Evolutionary conservation across 306 rosid genomes (phyloP).

Genomic region (Glycine soja): DNA sequence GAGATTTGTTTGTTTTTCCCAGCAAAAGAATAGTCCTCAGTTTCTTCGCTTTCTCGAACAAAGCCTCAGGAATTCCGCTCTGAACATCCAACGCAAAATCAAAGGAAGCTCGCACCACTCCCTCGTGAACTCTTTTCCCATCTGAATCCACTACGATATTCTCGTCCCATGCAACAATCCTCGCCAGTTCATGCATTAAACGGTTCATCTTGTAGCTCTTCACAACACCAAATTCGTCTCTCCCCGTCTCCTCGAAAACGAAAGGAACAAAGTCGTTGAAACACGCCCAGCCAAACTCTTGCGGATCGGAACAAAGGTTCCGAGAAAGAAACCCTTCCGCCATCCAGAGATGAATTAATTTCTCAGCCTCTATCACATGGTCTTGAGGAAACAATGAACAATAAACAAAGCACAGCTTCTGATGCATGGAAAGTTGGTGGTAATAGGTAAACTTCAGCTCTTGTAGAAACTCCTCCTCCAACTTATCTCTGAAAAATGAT

Average conservation of each 20-base stretch:
- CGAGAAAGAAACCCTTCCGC: not conserved
- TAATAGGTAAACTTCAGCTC: not conserved
- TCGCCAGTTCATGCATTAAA: conserved; percentile 14
- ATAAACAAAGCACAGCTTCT: not conserved
- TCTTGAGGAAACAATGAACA: conserved; percentile 19
- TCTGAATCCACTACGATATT: not conserved
- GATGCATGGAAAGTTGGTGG: not conserved
- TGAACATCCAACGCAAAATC: conserved; percentile 1
- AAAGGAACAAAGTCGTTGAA: no score
- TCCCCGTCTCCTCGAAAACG: no score
- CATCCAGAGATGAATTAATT: conserved; percentile 12
- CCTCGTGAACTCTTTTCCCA: not conserved
- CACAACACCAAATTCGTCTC: conserved; percentile 12
- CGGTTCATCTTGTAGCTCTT: not conserved
- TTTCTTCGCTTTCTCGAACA: not conserved
- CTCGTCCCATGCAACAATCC: not conserved
- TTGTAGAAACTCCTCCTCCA: not conserved
- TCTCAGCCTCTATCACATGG: not conserved
- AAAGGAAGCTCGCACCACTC: conserved; percentile 2
- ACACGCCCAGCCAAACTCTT: no score
- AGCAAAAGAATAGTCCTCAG: conserved; percentile 19
- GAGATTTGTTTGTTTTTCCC: not conserved
- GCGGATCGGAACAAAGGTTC: no score
- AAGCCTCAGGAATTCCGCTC: not conserved
- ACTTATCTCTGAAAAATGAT: not conserved